These are phyloP conservation scores for Chrysanthemum seticuspe DNA, from an alignment of 129 eudicot species.

Conservation along the genomic window DNA sequence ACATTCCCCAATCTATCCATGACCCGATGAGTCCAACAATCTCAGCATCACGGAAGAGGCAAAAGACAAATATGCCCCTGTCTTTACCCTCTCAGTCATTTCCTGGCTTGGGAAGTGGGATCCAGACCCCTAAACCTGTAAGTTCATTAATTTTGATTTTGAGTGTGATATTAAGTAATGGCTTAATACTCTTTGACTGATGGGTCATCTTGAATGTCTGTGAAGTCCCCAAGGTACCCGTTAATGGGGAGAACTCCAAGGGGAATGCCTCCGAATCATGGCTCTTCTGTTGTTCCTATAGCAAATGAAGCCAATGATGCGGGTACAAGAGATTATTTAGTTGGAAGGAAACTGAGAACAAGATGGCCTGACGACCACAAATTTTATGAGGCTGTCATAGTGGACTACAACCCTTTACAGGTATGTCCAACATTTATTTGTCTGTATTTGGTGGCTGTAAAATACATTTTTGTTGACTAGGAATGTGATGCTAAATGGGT, in stretches of 20 bases:
- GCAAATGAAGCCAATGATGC: constrained; percentile 48
- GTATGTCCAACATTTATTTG: constrained; percentile 38
- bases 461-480: too few species aligned
- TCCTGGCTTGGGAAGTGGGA: constrained; percentile 54
- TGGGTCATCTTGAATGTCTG: constrained; percentile 22
- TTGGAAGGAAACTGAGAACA: constrained; percentile 87
- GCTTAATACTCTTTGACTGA: constrained; percentile 10
- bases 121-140: constrained; percentile 65
- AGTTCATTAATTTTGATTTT: constrained; percentile 25
- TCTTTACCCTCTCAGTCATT: constrained; percentile 52
- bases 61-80: constrained; percentile 51
- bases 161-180: constrained; percentile 1
- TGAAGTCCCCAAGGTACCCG: constrained; percentile 48
- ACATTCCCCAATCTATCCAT: constrained; percentile 58
- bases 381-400: constrained; percentile 85
- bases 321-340: constrained; percentile 50
- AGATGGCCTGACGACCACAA: constrained; percentile 93
- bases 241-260: constrained; percentile 41
- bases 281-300: constrained; percentile 37
- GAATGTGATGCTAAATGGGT: too few species aligned
- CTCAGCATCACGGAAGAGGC: constrained; percentile 85
- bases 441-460: neutral
- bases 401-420: constrained; percentile 72
- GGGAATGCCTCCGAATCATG: constrained; percentile 50
- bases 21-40: constrained; percentile 70